Evolutionary conservation across 176 grass and related monocot genomes (phyloP), one percentile per base, ranked within the genome.

Genomic region (Triticum dicoccoides): DNA sequence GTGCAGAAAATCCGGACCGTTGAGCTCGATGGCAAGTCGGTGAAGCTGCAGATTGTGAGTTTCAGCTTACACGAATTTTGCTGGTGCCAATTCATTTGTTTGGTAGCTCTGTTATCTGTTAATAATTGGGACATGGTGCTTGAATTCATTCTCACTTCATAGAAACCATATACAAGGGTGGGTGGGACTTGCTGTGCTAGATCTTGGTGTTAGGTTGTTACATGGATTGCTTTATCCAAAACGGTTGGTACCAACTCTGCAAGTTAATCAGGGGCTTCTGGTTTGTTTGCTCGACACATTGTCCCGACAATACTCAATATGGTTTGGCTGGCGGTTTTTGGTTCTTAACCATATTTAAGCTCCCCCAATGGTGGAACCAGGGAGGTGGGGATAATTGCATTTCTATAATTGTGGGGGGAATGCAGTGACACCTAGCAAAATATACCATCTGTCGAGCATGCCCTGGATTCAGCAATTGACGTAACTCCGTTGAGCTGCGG

Each of bases 21-120:
- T 9, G 95, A 98, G 84, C 89, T 90, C 11, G 91, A 98, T 82
- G 91, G 91, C 10, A 98, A 95, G 89, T 90, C 83, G 5, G 88
- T 98, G 33, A 98, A 98, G 78, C 87, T 95, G 23, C 95, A 98
- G 69, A 98, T 98, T 88, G 95, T 98, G 73, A 93, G 95, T 59
- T 59, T 9, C 54, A 21, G 54, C 0, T 59, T 3, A 8, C 54
- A 59, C 0, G 6, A 3, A 21, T 33, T 61, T 42, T 7, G 0
- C 14, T 5, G 18, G 29, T 65, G 14, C 32, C 0, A 8, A 2
- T 66, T 66, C 39, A 34, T 14, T 64, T 51, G 13, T 14, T 58
- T n/a, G 13, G 0, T 51, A 15, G 47, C 4, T 51, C 4, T 51
- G 47, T 51, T 15, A 5, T 1, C 47, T 51, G 47, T 51, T 51